phyloP scores from a whole-genome alignment of 2,329 filamentous ascomycete species.

The Aspergillus ochraceoroseus region DNA sequence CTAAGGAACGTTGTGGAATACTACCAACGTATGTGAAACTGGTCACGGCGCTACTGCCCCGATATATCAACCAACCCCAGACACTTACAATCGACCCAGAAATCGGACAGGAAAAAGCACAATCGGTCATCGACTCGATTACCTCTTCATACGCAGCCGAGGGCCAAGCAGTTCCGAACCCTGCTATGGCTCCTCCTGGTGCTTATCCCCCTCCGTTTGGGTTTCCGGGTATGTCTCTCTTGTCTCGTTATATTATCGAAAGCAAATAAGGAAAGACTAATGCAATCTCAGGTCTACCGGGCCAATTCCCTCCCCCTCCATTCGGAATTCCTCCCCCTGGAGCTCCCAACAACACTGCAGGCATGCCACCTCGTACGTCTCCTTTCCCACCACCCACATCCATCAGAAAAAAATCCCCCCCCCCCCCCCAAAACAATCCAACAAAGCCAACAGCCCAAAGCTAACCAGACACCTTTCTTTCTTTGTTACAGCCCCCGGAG shows the following conservation, averaged over 20 bases:
- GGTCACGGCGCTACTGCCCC: neutral
- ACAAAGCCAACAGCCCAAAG: too few relatives aligned
- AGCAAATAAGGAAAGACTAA: constrained; percentile 4
- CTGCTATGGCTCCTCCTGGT: constrained; percentile 63
- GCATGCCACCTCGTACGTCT: constrained; percentile 53
- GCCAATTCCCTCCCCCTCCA: constrained; percentile 52
- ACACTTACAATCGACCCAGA: constrained; percentile 52
- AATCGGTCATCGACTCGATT: constrained; percentile 97
- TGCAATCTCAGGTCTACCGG: constrained; percentile 28
- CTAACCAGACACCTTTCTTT: too few relatives aligned
- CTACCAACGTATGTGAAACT: constrained; percentile 70
- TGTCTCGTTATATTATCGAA: neutral
- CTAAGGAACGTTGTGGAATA: constrained; percentile 97
- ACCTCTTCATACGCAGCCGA: constrained; percentile 92
- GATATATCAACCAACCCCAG: neutral
- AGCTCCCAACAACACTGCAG: constrained; percentile 38
- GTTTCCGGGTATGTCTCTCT: constrained; percentile 53
- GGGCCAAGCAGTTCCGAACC: constrained; percentile 80
- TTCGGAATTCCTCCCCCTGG: constrained; percentile 51
- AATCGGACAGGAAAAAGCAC: constrained; percentile 97
- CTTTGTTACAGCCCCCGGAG: constrained; percentile 52
- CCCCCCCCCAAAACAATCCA: too few relatives aligned
- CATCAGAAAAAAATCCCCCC: neutral
- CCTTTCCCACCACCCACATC: neutral
- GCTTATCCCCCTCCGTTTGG: constrained; percentile 54